phyloP scores from a whole-genome alignment of 208 protist genomes.

The Leishmania turanica region DNA sequence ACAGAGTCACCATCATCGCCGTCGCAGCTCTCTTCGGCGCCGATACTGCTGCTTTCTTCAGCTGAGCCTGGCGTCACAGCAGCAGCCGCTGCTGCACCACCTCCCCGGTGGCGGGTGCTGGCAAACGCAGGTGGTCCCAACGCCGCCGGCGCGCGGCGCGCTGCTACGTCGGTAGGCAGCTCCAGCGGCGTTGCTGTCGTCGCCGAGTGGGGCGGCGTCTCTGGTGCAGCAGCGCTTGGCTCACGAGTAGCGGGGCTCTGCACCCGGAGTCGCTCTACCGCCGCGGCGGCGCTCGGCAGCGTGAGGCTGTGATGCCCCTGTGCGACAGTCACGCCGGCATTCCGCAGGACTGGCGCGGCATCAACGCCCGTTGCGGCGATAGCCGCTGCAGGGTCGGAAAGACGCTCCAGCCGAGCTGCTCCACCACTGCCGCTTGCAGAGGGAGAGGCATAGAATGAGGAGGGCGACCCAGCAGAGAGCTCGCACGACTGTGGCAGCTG shows the following conservation, averaged over 20 bases:
- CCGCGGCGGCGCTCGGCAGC: neutral
- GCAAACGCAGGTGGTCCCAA: neutral
- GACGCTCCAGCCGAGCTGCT: neutral
- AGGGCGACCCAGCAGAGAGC: neutral
- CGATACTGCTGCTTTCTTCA: neutral
- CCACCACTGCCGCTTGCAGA: neutral
- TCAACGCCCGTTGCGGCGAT: neutral
- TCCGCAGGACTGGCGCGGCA: neutral
- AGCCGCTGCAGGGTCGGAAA: neutral
- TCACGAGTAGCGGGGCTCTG: neutral
- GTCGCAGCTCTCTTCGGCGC: neutral
- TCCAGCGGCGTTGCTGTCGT: slow-evolving; percentile 6
- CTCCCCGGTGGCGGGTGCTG: neutral
- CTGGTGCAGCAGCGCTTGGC: neutral
- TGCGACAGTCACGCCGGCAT: neutral
- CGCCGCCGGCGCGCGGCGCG: neutral
- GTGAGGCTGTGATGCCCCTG: neutral
- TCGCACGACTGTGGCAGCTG: neutral
- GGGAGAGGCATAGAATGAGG: neutral
- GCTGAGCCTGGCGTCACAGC: neutral
- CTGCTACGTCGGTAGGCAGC: neutral
- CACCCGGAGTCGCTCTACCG: neutral
- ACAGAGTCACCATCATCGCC: slow-evolving; percentile 9
- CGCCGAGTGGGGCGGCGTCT: slow-evolving; percentile 4
- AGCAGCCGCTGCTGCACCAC: neutral